Base-by-base conservation (phyloP, 768 basidiomycete species). In the Strobilomyces dryophilus region DNA sequence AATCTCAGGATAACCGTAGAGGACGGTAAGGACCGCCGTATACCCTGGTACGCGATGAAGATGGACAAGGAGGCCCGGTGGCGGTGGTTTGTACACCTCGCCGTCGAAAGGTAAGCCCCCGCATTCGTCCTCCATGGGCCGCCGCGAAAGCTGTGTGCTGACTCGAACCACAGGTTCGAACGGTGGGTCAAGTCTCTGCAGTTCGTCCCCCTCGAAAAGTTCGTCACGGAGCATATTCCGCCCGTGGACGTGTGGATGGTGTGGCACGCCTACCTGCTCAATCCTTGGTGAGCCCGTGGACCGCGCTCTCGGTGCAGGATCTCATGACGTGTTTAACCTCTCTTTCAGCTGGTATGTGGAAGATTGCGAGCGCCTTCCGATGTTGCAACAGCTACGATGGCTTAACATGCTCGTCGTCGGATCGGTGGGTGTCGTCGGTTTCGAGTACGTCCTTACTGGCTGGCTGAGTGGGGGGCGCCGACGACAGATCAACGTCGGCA, bases 121-220 rank as follows among this genome's bases (percentile, higher is more conserved):
- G 27, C 27, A 8, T 27, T 27, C 8, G 8, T 27, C n/a, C n/a
- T n/a, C n/a, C n/a, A n/a, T n/a, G n/a, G n/a, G n/a, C n/a, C 27
- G 8, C 27, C 27, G 27, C 8, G 27, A 4, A 8, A 27, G 5
- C 27, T 27, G 27, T 8, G 27, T 8, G 27, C 8, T 27, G 27
- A 27, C 27, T 34, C 32, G 74, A 46, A 27, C 27, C 5, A 27
- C 27, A 27, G 27, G 27, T 76, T 75, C 42, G 63, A 73, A 35
- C 62, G 56, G 17, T 75, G 74, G 74, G 57, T 66, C 20, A 45
- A 44, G 21, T 64, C 59, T 5, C 43, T 70, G 48, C 51, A 60
- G 37, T 56, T 58, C 45, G 64, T 60, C 40, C 41, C 60, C 4
- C 53, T 70, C 10, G 67, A 63, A 47, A 58, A 55, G 34, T 70